Evolutionary conservation across 1,139 yeast species (phyloP), one percentile per base, ranked within the genome.

Genomic region (Blastobotrys petasosporus): DNA sequence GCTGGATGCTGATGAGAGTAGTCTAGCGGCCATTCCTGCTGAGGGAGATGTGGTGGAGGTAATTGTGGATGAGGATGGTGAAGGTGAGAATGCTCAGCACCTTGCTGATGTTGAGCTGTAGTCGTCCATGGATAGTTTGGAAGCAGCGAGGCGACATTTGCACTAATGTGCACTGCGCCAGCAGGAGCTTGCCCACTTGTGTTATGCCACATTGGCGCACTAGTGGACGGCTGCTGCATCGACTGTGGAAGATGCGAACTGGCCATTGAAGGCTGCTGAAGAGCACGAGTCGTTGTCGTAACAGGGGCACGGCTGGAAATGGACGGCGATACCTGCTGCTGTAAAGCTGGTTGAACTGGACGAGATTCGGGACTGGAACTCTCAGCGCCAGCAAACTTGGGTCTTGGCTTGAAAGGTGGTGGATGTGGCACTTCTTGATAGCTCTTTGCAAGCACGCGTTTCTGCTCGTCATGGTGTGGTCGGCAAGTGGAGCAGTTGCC

Each of bases 111-210:
- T 23, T 12, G 32, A 5, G 30, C 17, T n/a, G 36, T 12, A n/a
- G 41, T 23, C 12, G 25, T 39, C 45, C 45, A 42, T 10, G 29
- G 32, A 32, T 44, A 45, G 20, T 39, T 20, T 4, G 54, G 54
- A 3, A 51, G 46, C 13, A 51, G 44, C 32, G 49, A 50, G 16
- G 45, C 54, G 15, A 51, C 50, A 17, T 41, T 47, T 3, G 53
- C 48, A 32, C 47, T 51, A 46, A 51, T 45, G 12, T 51, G 46
- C n/a, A 49, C 31, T 12, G 37, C 13, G 25, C 25, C 37, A 15
- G 37, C 12, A 25, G 37, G n/a, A 23, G 37, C 37, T 34, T 23
- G 28, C 25, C 12, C 6, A 12, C 37, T 8, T 25, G 25, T 20
- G 7, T 4, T 20, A 20, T 20, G 25, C 25, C 25, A 20, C 25